Evolutionary conservation across 257 asterid species (phyloP), one percentile per base, ranked within the genome.

Genomic region (Solanum habrochaites): DNA sequence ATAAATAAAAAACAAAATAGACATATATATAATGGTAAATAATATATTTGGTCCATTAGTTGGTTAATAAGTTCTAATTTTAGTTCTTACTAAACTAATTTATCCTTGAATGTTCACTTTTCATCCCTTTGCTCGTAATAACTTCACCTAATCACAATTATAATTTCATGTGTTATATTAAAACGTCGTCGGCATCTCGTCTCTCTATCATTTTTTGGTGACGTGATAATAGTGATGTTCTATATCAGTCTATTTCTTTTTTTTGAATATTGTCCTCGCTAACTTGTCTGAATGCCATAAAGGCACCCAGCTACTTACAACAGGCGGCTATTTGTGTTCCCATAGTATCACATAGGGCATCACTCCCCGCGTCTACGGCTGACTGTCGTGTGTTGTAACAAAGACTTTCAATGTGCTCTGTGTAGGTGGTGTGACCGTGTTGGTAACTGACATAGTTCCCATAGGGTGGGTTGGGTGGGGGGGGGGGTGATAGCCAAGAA

Each of bases 391-490:
- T n/a, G n/a, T n/a, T n/a, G n/a, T n/a, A n/a, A n/a, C n/a, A n/a
- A n/a, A n/a, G n/a, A n/a, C n/a, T n/a, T n/a, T n/a, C n/a, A n/a
- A n/a, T n/a, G n/a, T n/a, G n/a, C n/a, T n/a, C n/a, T n/a, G n/a
- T n/a, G n/a, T n/a, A n/a, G n/a, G n/a, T n/a, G n/a, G n/a, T n/a
- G n/a, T n/a, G n/a, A n/a, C n/a, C n/a, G n/a, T n/a, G n/a, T n/a
- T n/a, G n/a, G n/a, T n/a, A n/a, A n/a, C n/a, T n/a, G n/a, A n/a
- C 97, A 94, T 89, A 91, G 88, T 89, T 93, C 75, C 23, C 3
- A 23, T 13, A 23, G 37, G 6, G 58, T 0, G 18, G n/a, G n/a
- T n/a, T n/a, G n/a, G n/a, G n/a, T n/a, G n/a, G n/a, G n/a, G n/a
- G n/a, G 23, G 58, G 82, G 10, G 20, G 7, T 13, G 0, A 9